Evolutionary conservation across 2,329 filamentous ascomycete genomes (phyloP).

Genomic region (Periconia sp.): DNA sequence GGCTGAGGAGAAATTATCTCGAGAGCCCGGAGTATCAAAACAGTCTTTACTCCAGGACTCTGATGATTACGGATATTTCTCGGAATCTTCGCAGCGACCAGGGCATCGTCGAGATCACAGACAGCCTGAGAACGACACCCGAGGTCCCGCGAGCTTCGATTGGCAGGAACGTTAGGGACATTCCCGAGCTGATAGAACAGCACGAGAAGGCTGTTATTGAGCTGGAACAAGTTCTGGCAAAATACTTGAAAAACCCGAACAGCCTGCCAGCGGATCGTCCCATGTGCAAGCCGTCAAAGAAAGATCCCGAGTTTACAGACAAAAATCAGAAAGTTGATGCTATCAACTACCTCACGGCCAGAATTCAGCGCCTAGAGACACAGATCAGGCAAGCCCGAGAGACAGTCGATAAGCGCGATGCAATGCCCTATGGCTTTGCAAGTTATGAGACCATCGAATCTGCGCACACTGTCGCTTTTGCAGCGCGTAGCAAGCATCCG

Average conservation of each 20-base stretch:
- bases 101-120: slow-evolving; percentile 83
- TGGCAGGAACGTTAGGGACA: slow-evolving; percentile 87
- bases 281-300: slow-evolving; percentile 78
- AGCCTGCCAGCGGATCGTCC: slow-evolving; percentile 79
- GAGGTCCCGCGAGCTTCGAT: slow-evolving; percentile 81
- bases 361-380: slow-evolving; percentile 81
- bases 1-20: slow-evolving; percentile 79
- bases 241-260: slow-evolving; percentile 87
- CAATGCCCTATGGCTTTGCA: slow-evolving; percentile 91
- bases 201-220: slow-evolving; percentile 82
- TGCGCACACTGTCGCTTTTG: slow-evolving; percentile 85
- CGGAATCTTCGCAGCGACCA: slow-evolving; percentile 80
- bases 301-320: slow-evolving; percentile 67
- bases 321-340: slow-evolving; percentile 83
- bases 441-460: slow-evolving; percentile 89
- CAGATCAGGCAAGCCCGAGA: slow-evolving; percentile 84
- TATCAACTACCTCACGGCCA: slow-evolving; percentile 87
- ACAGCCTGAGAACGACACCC: slow-evolving; percentile 77
- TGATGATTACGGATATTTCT: slow-evolving; percentile 82
- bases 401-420: slow-evolving; percentile 83
- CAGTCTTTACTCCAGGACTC: slow-evolving; percentile 75
- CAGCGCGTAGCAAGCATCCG: slow-evolving; percentile 79
- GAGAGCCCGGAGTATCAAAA: slow-evolving; percentile 85
- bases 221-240: slow-evolving; percentile 83
- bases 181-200: slow-evolving; percentile 83